phyloP scores from a whole-genome alignment of 1,139 yeast genomes.

The Schwanniomyces etchellsii region DNA sequence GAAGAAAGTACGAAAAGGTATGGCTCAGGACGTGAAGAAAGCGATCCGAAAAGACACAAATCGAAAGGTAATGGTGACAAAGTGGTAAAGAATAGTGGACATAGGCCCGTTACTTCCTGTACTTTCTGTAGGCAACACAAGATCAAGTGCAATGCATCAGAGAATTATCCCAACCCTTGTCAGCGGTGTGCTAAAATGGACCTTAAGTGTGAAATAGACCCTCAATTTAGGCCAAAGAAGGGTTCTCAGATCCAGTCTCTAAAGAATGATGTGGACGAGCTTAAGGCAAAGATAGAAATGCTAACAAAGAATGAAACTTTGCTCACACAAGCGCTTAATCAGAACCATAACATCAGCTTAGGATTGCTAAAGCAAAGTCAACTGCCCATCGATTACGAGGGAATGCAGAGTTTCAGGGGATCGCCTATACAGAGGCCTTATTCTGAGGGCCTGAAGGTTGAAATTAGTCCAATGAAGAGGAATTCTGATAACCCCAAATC shows the following conservation, averaged over 20 bases:
- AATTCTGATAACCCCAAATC: constrained; percentile 8
- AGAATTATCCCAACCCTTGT: constrained; percentile 78
- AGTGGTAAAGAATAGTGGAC: constrained; percentile 22
- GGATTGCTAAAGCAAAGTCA: constrained; percentile 22
- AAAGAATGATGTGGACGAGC: constrained; percentile 78
- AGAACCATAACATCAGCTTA: constrained; percentile 25
- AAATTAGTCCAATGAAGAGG: not conserved
- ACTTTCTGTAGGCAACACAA: constrained; percentile 94
- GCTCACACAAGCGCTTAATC: constrained; percentile 57
- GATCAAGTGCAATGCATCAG: constrained; percentile 87
- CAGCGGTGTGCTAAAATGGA: constrained; percentile 77
- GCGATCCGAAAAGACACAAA: not conserved
- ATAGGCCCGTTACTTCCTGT: constrained; percentile 87
- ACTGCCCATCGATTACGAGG: not conserved
- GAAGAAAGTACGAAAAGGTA: not conserved
- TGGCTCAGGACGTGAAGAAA: not conserved
- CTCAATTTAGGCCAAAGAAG: constrained; percentile 84
- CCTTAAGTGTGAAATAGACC: constrained; percentile 82
- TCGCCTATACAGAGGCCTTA: constrained; percentile 10
- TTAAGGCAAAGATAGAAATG: constrained; percentile 72
- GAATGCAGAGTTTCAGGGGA: constrained; percentile 1
- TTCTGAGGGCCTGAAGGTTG: not conserved
- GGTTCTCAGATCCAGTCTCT: constrained; percentile 85
- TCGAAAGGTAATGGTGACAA: not conserved
- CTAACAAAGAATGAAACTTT: constrained; percentile 65